A percentile compares a stretch with the other conserved stretches of the same genome.
Conservation (phyloP, 331 rosid genomes). For the Acacia concinna region DNA sequence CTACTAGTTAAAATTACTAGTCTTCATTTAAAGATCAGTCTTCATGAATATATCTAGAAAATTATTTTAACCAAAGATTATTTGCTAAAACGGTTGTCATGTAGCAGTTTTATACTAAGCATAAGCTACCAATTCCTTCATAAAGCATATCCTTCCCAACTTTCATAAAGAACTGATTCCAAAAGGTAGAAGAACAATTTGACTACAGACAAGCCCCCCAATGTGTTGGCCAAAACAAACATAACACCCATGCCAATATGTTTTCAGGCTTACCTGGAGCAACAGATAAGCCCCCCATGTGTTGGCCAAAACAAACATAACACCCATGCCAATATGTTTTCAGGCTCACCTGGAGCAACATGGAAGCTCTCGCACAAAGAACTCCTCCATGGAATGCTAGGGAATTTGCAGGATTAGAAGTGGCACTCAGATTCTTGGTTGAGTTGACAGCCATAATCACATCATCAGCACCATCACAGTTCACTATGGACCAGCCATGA, state of each 20-base stretch:
- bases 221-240: not conserved
- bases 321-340: constrained; percentile 1
- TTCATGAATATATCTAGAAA: not conserved
- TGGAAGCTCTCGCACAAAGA: constrained; percentile 95
- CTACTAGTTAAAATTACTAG: not conserved
- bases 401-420: constrained; percentile 65
- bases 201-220: not conserved
- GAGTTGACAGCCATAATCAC: constrained; percentile 82
- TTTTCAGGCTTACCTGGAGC: constrained; percentile 72
- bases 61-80: not conserved
- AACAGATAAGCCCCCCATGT: constrained; percentile 41
- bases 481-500: constrained; percentile 85
- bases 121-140: not conserved
- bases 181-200: not conserved
- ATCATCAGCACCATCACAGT: constrained; percentile 86
- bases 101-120: not conserved
- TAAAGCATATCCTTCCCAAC: not conserved
- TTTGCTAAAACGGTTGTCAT: not conserved
- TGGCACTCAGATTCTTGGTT: constrained; percentile 62
- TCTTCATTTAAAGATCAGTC: not conserved
- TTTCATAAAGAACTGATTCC: not conserved
- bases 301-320: not conserved
- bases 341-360: constrained; percentile 89
- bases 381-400: constrained; percentile 79
- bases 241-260: not conserved